Evolutionary conservation across 192 early-diverging fungal genomes (phyloP), one percentile per base, ranked within the genome.

Genomic region (Coemansia sp.): DNA sequence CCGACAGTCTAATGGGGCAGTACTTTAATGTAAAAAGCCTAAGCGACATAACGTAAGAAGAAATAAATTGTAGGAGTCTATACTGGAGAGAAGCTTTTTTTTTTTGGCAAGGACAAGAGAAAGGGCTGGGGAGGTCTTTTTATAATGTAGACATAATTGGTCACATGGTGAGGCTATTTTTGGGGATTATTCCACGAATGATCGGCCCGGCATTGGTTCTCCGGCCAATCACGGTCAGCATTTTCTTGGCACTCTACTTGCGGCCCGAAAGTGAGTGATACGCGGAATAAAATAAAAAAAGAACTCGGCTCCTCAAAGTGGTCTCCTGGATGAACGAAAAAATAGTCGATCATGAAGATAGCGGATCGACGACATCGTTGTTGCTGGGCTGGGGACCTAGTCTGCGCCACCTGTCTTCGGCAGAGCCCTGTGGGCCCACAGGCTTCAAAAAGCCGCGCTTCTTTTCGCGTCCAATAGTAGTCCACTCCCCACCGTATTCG

Each of bases 401-500:
- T 5, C 64, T 23, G 1, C 62, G 44, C 77, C 72, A 71, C 48
- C 63, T 64, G 10, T 74, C 72, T 38, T 72, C 60, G 5, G 78
- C 66, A 31, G 73, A 65, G 27, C 73, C 70, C 10, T 64, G 51
- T 2, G 21, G 9, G 32, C 70, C 79, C 2, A 58, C 73, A 7
- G 64, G 68, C 5, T 72, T 62, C 66, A 84, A 39, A 21, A 78
- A 78, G 23, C 81, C 81, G 23, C 76, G 61, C 67, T 84, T 84
- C 42, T 78, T 77, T 66, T 92, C 91, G 2, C 70, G 67, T 2
- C 78, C 89, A 69, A 97, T 93, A n/a, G 90, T 92, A 9, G 94
- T 93, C 88, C 89, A 89, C 55, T 90, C 88, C 9, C 90, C 89
- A 14, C 91, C 93, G 62, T 98, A 98, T 64, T 89, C 81, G 74